Base-by-base conservation (phyloP, 805 yeast genomes). In the Pichia rugopelliculosa region DNA sequence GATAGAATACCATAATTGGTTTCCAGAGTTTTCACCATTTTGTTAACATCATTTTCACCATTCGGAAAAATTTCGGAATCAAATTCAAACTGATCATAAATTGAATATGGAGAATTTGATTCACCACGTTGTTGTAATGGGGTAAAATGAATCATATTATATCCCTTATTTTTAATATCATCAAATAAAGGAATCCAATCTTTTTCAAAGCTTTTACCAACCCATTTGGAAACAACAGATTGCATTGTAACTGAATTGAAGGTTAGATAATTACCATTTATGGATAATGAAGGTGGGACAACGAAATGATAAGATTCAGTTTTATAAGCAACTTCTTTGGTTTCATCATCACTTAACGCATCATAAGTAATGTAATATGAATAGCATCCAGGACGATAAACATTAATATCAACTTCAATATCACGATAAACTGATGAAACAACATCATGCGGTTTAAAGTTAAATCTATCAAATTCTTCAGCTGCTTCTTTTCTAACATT, bases 101-200 rank as follows among this genome's bases (percentile, higher is more conserved):
- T 87, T 4, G 96, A 87, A 61, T 90, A 91, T 0, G 99, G 99
- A 7, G 97, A 90, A 63, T 90, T 77, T 1, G 96, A 86, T 52
- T 75, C 84, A 30, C 99, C 99, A 47, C 98, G 74, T 53, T 81
- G 69, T 66, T 91, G 96, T 56, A 91, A 71, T 0, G 99, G 99
- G 6, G 97, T 90, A 64, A 91, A 91, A 69, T 91, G 99, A 39
- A 93, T 72, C 96, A 91, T 87, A 65, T 93, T 93, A 70, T 91
- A 91, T 20, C 93, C 90, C 65, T 93, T 93, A 9, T 67, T 61
- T 15, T 82, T 67, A 40, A 91, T 75, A 41, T 76, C 75, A 1
- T 64, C 61, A 49, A 91, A 85, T 48, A 85, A 69, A 1, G 66
- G 61, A 48, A 78, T 77, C 98, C 98, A 91, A 13, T 76, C 65